A percentile compares a stretch with the other conserved stretches of the same genome.
phyloP scores from a whole-genome alignment of 2,329 filamentous ascomycete genomes.

The Emergomyces pasteurianus region DNA sequence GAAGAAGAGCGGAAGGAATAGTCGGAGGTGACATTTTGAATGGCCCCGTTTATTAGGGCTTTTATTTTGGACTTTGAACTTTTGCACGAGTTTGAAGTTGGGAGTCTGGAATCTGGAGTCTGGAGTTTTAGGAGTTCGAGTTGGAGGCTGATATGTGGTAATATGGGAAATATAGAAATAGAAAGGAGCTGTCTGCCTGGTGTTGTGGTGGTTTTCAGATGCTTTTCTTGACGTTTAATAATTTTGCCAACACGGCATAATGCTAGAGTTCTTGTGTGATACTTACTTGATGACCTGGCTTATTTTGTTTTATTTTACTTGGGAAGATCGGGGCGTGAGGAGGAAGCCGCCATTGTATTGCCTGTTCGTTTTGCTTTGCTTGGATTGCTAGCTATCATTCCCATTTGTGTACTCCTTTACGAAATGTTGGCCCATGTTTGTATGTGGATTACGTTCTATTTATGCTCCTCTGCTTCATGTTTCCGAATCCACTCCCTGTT shows the following conservation, averaged over 20 bases:
- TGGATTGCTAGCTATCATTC: not conserved
- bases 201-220: not conserved
- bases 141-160: not conserved
- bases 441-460: not conserved
- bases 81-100: not conserved
- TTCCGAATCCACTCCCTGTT: too few relatives aligned
- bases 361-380: not conserved
- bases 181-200: not conserved
- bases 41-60: not conserved
- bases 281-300: not conserved
- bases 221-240: not conserved
- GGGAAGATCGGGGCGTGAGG: not conserved
- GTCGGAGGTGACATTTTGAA: not conserved
- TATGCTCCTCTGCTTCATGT: not conserved
- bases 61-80: not conserved
- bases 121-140: not conserved
- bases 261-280: not conserved
- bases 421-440: not conserved
- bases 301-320: not conserved
- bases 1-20: slow-evolving; percentile 8
- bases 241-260: not conserved
- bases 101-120: not conserved
- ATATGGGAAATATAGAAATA: not conserved
- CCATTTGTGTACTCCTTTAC: not conserved
- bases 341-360: not conserved